Conservation (phyloP, 805 yeast genomes). For the Kodamaea fukazawae region DNA sequence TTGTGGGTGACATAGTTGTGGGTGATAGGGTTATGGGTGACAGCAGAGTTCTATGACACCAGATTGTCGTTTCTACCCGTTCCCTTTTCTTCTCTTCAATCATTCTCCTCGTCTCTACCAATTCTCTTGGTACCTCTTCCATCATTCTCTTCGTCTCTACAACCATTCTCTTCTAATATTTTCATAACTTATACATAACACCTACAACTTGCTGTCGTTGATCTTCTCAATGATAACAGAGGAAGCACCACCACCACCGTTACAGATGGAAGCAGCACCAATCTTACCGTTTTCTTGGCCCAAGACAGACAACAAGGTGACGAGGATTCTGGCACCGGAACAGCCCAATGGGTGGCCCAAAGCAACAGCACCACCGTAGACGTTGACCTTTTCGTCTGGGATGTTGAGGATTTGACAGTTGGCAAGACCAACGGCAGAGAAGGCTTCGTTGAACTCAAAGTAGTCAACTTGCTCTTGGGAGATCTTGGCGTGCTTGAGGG, state of each 20-base stretch:
- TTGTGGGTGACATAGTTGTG: too few relatives aligned
- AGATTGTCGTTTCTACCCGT: too few relatives aligned
- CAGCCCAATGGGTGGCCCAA: constrained; percentile 94
- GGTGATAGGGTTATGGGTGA: too few relatives aligned
- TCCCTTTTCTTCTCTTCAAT: too few relatives aligned
- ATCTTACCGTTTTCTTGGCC: constrained; percentile 74
- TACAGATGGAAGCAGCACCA: constrained; percentile 96
- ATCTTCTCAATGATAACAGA: constrained; percentile 81
- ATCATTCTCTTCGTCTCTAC: too few relatives aligned
- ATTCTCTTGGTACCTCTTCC: too few relatives aligned
- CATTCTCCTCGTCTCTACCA: too few relatives aligned
- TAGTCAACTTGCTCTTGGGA: constrained; percentile 69
- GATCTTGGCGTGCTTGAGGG: constrained; percentile 80
- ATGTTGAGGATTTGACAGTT: constrained; percentile 69
- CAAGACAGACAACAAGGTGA: constrained; percentile 78
- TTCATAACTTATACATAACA: not conserved
- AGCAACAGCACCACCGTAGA: constrained; percentile 95
- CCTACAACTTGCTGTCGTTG: constrained; percentile 34
- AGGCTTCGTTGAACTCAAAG: constrained; percentile 97
- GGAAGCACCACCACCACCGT: constrained; percentile 99
- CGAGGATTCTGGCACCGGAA: constrained; percentile 93
- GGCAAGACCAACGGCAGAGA: constrained; percentile 93
- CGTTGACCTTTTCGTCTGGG: constrained; percentile 69
- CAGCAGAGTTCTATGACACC: too few relatives aligned
- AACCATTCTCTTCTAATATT: too few relatives aligned